phyloP scores from a whole-genome alignment of 208 protist species.

The Trypanosoma conorhini region DNA sequence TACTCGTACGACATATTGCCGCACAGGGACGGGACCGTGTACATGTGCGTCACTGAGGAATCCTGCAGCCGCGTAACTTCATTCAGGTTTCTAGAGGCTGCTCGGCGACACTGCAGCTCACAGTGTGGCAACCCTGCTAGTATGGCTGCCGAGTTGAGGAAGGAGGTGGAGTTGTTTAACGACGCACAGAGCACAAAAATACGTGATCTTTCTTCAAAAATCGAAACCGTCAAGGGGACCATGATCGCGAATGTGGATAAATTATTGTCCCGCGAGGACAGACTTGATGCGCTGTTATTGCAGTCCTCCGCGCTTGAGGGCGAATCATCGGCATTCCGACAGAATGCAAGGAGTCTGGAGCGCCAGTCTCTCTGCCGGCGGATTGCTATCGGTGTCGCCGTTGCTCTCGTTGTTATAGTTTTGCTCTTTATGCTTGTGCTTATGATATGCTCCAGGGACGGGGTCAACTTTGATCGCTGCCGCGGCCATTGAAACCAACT shows the following conservation, averaged over 20 bases:
- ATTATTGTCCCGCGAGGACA: constrained; percentile 35
- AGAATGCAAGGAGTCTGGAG: constrained; percentile 19
- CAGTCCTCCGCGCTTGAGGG: constrained; percentile 32
- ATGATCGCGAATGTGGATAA: constrained; percentile 47
- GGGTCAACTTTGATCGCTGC: constrained; percentile 24
- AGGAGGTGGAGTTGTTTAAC: constrained; percentile 30
- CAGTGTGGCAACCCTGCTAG: constrained; percentile 5
- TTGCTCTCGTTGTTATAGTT: constrained; percentile 26
- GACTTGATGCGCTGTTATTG: constrained; percentile 36
- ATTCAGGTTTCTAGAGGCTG: constrained; percentile 21
- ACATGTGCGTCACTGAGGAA: constrained; percentile 25
- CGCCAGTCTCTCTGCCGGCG: constrained; percentile 11
- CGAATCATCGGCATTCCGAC: constrained; percentile 25
- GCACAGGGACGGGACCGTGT: constrained; percentile 22
- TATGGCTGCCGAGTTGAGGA: constrained; percentile 18
- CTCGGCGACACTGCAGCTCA: constrained; percentile 3
- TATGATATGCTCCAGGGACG: constrained; percentile 17
- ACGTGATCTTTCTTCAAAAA: constrained; percentile 26
- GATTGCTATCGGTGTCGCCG: constrained; percentile 21
- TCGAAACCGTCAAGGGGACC: constrained; percentile 32
- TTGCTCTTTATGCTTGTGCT: constrained; percentile 24
- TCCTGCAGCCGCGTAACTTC: constrained; percentile 16
- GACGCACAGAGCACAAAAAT: constrained; percentile 33
- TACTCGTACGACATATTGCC: constrained; percentile 27
- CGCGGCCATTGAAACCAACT: neutral